A percentile compares a stretch with the other conserved stretches of the same genome.
phyloP scores from a whole-genome alignment of 257 asterid genomes.

The Asclepias syriaca region DNA sequence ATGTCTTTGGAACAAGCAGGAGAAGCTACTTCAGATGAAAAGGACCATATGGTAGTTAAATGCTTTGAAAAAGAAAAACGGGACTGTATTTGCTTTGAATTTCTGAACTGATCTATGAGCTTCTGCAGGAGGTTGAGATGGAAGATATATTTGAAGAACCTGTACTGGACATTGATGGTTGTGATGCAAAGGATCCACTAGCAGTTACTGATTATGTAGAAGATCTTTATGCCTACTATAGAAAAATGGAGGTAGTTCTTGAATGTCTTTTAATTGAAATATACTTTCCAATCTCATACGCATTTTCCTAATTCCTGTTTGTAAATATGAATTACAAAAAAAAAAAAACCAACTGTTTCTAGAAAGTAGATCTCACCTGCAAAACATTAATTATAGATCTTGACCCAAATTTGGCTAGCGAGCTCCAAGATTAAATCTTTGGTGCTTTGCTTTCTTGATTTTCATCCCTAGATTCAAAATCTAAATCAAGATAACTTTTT shows the following conservation, averaged over 20 bases:
- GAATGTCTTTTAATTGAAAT: background rate
- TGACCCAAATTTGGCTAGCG: background rate
- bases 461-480: background rate
- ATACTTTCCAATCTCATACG: background rate
- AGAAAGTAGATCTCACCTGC: background rate
- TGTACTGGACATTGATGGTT: constrained; percentile 58
- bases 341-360: background rate
- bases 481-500: background rate
- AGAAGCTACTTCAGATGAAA: constrained; percentile 33
- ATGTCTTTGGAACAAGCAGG: constrained; percentile 71
- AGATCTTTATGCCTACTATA: constrained; percentile 67
- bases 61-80: background rate
- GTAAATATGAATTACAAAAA: background rate
- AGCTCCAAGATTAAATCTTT: background rate
- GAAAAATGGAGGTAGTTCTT: constrained; percentile 61
- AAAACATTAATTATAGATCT: background rate
- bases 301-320: background rate
- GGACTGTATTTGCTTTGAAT: background rate
- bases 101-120: background rate
- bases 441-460: background rate
- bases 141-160: constrained; percentile 79
- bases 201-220: constrained; percentile 74
- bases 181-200: constrained; percentile 63
- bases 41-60: constrained; percentile 39
- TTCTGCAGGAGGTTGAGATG: constrained; percentile 78